Evolutionary conservation across 2,329 filamentous ascomycete genomes (phyloP), one percentile per base, ranked within the genome.

Genomic region (Colletotrichum plurivorum): DNA sequence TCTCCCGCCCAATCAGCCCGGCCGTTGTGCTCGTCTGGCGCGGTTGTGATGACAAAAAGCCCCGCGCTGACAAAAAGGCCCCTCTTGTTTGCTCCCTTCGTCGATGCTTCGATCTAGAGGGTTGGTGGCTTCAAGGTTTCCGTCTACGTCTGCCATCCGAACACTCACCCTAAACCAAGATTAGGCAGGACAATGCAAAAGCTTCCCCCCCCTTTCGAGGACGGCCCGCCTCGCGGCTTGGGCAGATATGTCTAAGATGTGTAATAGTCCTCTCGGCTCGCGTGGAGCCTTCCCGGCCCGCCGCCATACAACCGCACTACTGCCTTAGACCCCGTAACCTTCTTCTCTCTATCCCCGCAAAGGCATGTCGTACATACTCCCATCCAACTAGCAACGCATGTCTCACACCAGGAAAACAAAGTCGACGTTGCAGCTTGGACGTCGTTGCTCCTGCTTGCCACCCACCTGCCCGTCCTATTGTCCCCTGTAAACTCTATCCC

Each of bases 131-230:
- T 43, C 27, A 61, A 52, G 18, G n/a, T 61, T 52, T 16, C 13
- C 27, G 16, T 46, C 41, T 49, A 43, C 27, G 31, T 9, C 13
- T 39, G n/a, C 56, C 45, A 59, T 49, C 18, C 41, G 49, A 36
- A 20, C 27, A 18, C 25, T 22, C 56, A 39, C 56, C 31, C 31
- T 48, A 39, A 18, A 13, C 56, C 56, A n/a, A 59, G 45, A 39
- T 39, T 10, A 36, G 31, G 31, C 31, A 57, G 55, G 41, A 27
- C 55, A 58, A 58, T 58, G 55, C 55, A 36, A 20, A 49, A 39
- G 16, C 10, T 20, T n/a, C 43, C 39, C 18, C 18, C 27, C 12
- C 18, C n/a, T 8, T 39, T n/a, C 43, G 36, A 36, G 41, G 10
- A n/a, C 41, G 15, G 41, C 41, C 13, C 41, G 41, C 41, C 41